A percentile compares a stretch with the other conserved stretches of the same genome.
phyloP scores from a whole-genome alignment of 768 basidiomycete species.

The Leccinum variicolor region DNA sequence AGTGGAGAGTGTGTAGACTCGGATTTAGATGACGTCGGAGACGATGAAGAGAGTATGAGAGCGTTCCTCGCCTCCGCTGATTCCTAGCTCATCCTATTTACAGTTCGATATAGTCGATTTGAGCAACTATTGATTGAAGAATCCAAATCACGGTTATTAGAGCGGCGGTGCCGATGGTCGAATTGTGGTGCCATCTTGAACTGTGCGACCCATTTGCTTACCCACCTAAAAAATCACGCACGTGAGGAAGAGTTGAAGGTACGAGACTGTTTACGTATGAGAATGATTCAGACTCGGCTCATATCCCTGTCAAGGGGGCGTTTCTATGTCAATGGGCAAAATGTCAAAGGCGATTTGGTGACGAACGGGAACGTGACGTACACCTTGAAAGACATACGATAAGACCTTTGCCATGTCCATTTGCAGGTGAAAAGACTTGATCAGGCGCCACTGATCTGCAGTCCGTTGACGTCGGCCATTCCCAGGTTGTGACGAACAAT shows the following conservation, averaged over 20 bases:
- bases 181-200: constrained; percentile 55
- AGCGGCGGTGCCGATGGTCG: constrained; percentile 55
- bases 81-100: constrained; percentile 26
- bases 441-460: background rate
- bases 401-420: constrained; percentile 28
- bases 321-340: constrained; percentile 55
- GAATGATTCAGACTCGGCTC: constrained; percentile 1
- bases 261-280: constrained; percentile 7
- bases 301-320: constrained; percentile 26
- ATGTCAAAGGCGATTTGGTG: constrained; percentile 46
- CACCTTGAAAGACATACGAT: constrained; percentile 53
- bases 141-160: constrained; percentile 46
- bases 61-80: constrained; percentile 18
- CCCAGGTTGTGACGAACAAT: constrained; percentile 52
- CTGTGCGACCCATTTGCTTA: constrained; percentile 44
- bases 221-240: constrained; percentile 46
- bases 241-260: constrained; percentile 30
- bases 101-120: constrained; percentile 37
- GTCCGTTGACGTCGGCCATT: constrained; percentile 9
- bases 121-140: constrained; percentile 45
- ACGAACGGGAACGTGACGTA: constrained; percentile 33
- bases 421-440: constrained; percentile 39
- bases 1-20: constrained; percentile 17
- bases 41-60: constrained; percentile 31
- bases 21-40: constrained; percentile 14